Base-by-base conservation (phyloP, 2,329 filamentous ascomycete species). In the Sporothrix sp. region DNA sequence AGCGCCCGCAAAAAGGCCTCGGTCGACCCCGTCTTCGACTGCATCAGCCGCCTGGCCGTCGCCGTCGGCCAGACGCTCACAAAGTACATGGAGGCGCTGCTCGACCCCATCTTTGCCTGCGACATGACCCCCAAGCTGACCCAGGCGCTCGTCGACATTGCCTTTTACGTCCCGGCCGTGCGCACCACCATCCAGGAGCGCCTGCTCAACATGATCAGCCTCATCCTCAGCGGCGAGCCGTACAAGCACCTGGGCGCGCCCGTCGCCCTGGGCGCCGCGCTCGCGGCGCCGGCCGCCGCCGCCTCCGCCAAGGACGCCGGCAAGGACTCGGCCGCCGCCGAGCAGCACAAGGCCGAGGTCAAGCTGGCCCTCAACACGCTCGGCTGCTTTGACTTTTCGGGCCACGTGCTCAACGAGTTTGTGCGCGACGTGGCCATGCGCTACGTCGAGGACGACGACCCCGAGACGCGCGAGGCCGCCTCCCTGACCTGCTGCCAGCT, bases 391-490 rank as follows among this genome's bases (percentile, higher is more conserved):
- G 93, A 98, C 65, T 98, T 98, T 62, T 84, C 77, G 50, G 84
- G 87, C 2, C 89, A 97, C 61, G 85, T 96, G 14, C 71, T 99
- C 14, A 99, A 99, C 61, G 94, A 99, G 64, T 99, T 99, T 59
- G 93, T 98, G 25, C 86, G 93, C 21, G 93, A 99, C 63, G 93
- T 98, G 45, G 93, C 94, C 4, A 94, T 98, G 62, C 93, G 91
- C 65, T 99, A 96, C 60, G 91, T 98, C 37, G 91, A 98, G 59
- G 93, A 95, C 56, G 91, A 97, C 59, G 94, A 95, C 60, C 78
- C 88, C 0, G 87, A 94, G 57, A 96, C 95, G 46, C 82, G 93
- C 53, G 91, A 95, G 66, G 93, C 93, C 14, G 91, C 93, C 2
- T 90, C 93, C 14, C 74, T 99, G 54, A 99, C 94, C 5, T 97